Conservation (phyloP, 2,329 filamentous ascomycete genomes). For the Colletotrichum tabaci region DNA sequence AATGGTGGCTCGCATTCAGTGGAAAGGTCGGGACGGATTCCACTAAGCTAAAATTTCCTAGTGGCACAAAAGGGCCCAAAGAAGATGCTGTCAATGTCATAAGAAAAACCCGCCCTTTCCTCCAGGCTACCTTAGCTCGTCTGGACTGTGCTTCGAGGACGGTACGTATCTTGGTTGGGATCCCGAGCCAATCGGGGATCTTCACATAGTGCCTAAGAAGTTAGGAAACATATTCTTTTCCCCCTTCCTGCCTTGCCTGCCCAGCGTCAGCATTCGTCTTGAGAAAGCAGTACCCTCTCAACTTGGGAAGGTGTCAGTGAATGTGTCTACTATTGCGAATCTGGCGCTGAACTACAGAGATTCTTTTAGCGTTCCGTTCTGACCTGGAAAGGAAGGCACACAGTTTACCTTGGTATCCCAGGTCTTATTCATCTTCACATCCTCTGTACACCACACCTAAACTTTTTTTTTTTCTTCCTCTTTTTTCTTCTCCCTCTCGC, state of each 20-base stretch:
- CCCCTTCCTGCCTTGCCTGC: neutral
- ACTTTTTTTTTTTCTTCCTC: neutral
- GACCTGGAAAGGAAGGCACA: no score
- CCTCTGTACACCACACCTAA: neutral
- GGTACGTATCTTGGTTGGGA: constrained; percentile 16
- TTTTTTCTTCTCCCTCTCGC: neutral
- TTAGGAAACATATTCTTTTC: neutral
- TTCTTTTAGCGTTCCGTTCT: no score
- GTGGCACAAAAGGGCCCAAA: constrained; percentile 30
- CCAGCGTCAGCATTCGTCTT: no score
- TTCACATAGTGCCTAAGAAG: neutral
- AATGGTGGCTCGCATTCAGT: constrained; percentile 21
- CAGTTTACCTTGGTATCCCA: no score
- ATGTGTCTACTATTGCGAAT: no score
- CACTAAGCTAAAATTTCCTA: constrained; percentile 34
- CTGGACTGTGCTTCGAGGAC: neutral
- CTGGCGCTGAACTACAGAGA: no score
- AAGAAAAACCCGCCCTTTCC: neutral
- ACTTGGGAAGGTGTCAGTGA: no score
- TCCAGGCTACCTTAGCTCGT: neutral
- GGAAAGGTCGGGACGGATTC: constrained; percentile 32
- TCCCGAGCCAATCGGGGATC: constrained; percentile 7
- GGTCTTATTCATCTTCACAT: neutral
- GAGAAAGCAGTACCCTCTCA: neutral
- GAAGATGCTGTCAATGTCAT: constrained; percentile 34